Evolutionary conservation across 305 asterid species (phyloP).

Genomic region (Petunia hybrid): DNA sequence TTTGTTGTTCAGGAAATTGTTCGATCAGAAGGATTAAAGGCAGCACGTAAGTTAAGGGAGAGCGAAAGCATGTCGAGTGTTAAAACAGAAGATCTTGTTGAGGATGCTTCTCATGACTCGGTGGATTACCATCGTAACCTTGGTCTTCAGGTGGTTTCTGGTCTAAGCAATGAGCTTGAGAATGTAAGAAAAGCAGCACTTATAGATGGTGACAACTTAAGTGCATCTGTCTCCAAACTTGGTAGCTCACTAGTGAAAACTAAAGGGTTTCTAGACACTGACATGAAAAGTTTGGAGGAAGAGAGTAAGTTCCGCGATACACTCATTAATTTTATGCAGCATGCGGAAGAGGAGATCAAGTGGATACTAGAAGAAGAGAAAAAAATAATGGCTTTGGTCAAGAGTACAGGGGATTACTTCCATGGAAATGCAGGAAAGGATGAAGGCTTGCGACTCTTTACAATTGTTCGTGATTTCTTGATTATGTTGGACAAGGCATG

Average conservation of each 20-base stretch:
- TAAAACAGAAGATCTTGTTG: slow-evolving; percentile 66
- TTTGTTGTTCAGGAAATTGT: slow-evolving; percentile 85
- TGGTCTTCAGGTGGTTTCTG: slow-evolving; percentile 83
- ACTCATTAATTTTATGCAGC: slow-evolving; percentile 50
- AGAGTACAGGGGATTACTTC: slow-evolving; percentile 91
- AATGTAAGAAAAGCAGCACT: slow-evolving; percentile 79
- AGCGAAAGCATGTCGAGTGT: slow-evolving; percentile 67
- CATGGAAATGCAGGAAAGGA: slow-evolving; percentile 80
- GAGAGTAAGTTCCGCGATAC: slow-evolving; percentile 57
- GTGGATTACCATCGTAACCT: slow-evolving; percentile 70
- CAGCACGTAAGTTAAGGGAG: slow-evolving; percentile 66
- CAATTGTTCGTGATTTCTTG: slow-evolving; percentile 83
- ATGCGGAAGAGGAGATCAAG: slow-evolving; percentile 58
- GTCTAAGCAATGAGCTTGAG: slow-evolving; percentile 75
- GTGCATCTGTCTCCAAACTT: slow-evolving; percentile 55
- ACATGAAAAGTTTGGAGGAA: slow-evolving; percentile 57
- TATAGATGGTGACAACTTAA: slow-evolving; percentile 62
- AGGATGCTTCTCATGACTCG: slow-evolving; percentile 53
- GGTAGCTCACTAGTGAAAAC: slow-evolving; percentile 50
- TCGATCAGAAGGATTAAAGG: slow-evolving; percentile 84
- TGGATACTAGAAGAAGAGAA: slow-evolving; percentile 73
- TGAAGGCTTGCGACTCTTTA: slow-evolving; percentile 71
- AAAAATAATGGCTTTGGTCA: slow-evolving; percentile 72
- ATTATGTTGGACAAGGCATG: slow-evolving; percentile 77
- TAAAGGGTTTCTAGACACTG: slow-evolving; percentile 58